A percentile compares a stretch with the other conserved stretches of the same genome.
phyloP scores from a whole-genome alignment of 306 rosid species.

The Heteromeles arbutifolia region DNA sequence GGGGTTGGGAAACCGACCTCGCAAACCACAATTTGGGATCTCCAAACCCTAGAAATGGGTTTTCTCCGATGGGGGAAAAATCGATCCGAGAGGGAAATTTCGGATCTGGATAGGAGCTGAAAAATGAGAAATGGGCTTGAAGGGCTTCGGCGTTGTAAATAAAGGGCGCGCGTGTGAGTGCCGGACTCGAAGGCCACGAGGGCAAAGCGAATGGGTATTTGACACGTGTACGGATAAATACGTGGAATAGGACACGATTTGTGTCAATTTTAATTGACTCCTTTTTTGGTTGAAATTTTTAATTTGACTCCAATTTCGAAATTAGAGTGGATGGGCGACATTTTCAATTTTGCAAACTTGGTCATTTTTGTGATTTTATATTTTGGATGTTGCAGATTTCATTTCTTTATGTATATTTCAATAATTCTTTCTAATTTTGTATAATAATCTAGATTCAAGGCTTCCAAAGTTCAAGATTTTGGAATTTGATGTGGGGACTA shows the following conservation, averaged over 20 bases:
- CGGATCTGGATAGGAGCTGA: conserved; percentile 2
- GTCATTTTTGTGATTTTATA: no score
- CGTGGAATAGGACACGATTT: background rate
- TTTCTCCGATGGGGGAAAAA: background rate
- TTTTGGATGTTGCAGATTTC: no score
- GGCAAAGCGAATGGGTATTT: background rate
- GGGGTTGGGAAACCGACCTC: background rate
- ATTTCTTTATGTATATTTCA: no score
- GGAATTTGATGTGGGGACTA: no score
- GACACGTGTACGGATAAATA: background rate
- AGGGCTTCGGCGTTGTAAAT: background rate
- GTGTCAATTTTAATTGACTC: background rate
- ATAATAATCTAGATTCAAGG: no score
- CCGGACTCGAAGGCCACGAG: conserved; percentile 9
- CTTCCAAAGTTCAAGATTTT: no score
- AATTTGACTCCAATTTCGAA: background rate
- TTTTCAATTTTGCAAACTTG: background rate
- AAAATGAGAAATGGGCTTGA: background rate
- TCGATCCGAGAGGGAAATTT: background rate
- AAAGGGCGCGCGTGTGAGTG: background rate
- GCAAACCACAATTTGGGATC: background rate
- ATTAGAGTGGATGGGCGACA: background rate
- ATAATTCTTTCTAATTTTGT: no score
- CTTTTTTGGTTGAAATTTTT: background rate
- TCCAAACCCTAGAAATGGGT: conserved; percentile 10